Evolutionary conservation across 2,329 filamentous ascomycete species (phyloP).

Genomic region (Stemphylium lycopersici): DNA sequence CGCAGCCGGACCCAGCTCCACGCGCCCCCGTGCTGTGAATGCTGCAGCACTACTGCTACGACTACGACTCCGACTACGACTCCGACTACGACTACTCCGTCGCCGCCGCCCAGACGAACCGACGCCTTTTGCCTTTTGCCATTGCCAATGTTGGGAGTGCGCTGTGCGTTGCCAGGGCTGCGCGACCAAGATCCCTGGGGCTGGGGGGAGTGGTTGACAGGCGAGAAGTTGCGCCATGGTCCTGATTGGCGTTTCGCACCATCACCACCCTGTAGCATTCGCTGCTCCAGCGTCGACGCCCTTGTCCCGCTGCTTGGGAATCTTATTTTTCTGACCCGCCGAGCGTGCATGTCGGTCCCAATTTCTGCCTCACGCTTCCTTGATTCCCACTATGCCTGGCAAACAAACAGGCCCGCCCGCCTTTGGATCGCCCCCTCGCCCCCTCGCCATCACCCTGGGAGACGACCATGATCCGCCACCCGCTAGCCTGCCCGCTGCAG

Average conservation of each 20-base stretch:
- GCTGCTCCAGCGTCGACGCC: background rate
- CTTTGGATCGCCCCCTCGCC: slow-evolving; percentile 10
- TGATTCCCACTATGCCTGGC: background rate
- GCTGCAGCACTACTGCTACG: no score
- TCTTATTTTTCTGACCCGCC: background rate
- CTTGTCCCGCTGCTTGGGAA: background rate
- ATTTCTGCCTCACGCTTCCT: slow-evolving; percentile 2
- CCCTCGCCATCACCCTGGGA: slow-evolving; percentile 10
- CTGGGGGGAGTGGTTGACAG: no score
- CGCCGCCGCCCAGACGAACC: no score
- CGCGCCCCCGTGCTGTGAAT: background rate
- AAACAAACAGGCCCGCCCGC: background rate
- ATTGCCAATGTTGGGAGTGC: no score
- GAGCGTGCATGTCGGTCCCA: slow-evolving; percentile 4
- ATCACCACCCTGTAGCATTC: no score
- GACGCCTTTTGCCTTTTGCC: no score
- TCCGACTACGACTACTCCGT: no score
- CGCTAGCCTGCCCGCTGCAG: slow-evolving; percentile 5
- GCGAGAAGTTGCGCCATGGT: no score
- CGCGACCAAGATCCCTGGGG: no score
- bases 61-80: no score
- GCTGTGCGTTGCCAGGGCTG: no score
- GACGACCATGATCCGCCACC: slow-evolving; percentile 5
- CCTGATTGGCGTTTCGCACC: no score
- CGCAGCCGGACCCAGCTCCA: background rate